Base-by-base conservation (phyloP, 1,284 basidiomycete species). In the Tylopilus orsonianus region DNA sequence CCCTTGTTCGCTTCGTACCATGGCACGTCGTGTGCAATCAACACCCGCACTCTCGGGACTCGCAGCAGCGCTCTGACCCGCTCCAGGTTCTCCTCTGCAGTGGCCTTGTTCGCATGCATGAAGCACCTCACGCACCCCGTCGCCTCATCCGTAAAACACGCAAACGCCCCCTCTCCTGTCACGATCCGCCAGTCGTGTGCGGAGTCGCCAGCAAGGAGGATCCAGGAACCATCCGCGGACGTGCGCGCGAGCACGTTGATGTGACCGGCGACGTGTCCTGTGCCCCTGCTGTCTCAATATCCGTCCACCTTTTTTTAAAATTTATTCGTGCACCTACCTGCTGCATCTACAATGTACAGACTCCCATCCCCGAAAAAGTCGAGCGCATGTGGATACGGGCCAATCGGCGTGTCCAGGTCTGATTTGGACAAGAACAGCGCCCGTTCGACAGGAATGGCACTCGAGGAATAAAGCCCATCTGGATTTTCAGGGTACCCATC, bases 331-430 rank as follows among this genome's bases (percentile, higher is more conserved):
- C 48, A 40, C 46, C 10, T 13, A 63, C 60, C 61, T 13, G 77
- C 74, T 6, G 80, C 71, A 53, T 83, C 75, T 46, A 83, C 67
- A 48, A 84, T 64, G 57, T 80, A 80, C 34, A 81, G 50, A 52
- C 75, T 77, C 3, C 81, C 81, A 52, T 85, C 81, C 13, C 72
- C 73, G 56, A 75, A 81, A 52, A 73, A 75, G 63, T 85, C 80
- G 23, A 75, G 56, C 6, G 75, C 74, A 36, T 65, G 70, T 6
- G 74, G 72, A 61, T 81, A 83, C 4, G 77, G 75, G 0, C 78
- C 80, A 29, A 83, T 50, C 12, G 57, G 55, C 14, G 65, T 65
- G 43, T 58, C 62, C 66, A 68, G 67, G 8, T 55, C 57, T 2
- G 61, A 77, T 59, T 56, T 68, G 74, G 23, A 56, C 48, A 66